These are phyloP conservation scores for Cardiospermum halicacabum DNA, from an alignment of 345 rosid genomes.

Conservation along the genomic window DNA sequence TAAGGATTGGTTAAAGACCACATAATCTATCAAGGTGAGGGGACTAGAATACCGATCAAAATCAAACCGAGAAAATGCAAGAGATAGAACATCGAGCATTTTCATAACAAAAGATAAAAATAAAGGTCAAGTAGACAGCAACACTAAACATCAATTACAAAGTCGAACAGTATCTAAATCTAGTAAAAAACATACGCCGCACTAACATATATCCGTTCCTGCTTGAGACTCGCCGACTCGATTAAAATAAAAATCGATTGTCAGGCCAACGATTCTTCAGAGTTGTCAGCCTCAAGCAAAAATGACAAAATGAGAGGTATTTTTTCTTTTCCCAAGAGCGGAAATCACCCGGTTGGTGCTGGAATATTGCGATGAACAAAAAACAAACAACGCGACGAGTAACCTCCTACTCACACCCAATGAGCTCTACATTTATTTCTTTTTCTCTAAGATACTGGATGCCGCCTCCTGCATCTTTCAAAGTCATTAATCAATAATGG, in stretches of 20 bases:
- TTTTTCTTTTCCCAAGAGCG: constrained; percentile 21
- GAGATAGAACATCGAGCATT: neutral
- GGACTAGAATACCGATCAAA: neutral
- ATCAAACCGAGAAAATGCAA: neutral
- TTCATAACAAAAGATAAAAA: neutral
- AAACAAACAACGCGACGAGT: constrained; percentile 31
- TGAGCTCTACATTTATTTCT: constrained; percentile 20
- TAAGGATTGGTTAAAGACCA: too few relatives aligned
- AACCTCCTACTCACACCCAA: constrained; percentile 12
- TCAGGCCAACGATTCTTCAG: constrained; percentile 17
- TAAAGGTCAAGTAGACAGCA: neutral
- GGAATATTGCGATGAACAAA: constrained; percentile 27
- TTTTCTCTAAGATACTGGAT: constrained; percentile 52
- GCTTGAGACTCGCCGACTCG: constrained; percentile 26
- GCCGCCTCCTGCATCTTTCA: constrained; percentile 65
- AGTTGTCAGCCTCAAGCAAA: constrained; percentile 18
- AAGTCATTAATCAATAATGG: neutral
- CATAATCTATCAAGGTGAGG: neutral
- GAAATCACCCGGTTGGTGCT: constrained; percentile 20
- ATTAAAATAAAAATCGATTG: constrained; percentile 22
- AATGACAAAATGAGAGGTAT: constrained; percentile 18
- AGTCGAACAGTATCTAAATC: neutral
- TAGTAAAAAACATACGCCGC: constrained; percentile 20
- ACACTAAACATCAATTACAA: neutral
- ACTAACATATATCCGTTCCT: constrained; percentile 12